phyloP scores from a whole-genome alignment of 495 filamentous ascomycete genomes.

The Collariella sp. region DNA sequence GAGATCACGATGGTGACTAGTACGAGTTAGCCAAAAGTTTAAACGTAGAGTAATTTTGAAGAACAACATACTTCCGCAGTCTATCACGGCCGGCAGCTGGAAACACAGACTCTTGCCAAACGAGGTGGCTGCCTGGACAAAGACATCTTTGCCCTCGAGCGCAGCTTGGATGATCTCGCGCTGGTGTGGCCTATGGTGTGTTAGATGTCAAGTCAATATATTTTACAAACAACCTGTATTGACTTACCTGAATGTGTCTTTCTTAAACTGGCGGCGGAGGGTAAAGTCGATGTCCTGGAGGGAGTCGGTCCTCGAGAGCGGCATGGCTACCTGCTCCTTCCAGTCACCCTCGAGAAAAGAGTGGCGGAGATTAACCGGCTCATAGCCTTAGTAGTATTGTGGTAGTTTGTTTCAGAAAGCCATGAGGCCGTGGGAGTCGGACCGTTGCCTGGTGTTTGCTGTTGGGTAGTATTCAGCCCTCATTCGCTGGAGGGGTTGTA shows the following conservation, averaged over 20 bases:
- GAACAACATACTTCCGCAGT: conserved; percentile 60
- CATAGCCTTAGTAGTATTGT: too few species aligned
- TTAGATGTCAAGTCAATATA: neutral
- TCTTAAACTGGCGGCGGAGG: conserved; percentile 72
- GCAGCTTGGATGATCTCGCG: conserved; percentile 77
- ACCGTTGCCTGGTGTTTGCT: too few species aligned
- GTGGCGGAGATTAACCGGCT: too few species aligned
- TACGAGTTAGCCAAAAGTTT: neutral
- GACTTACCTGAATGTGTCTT: conserved; percentile 58
- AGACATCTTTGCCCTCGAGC: conserved; percentile 80
- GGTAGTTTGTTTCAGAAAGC: too few species aligned
- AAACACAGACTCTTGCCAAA: conserved; percentile 95
- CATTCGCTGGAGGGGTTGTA: too few species aligned
- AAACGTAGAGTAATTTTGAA: neutral
- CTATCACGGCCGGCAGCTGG: conserved; percentile 82
- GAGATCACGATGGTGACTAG: conserved; percentile 85
- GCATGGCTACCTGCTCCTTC: conserved; percentile 23
- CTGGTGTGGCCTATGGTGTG: conserved; percentile 58
- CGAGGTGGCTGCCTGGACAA: conserved; percentile 91
- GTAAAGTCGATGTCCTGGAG: conserved; percentile 74
- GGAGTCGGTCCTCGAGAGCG: conserved; percentile 37
- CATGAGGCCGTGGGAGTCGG: too few species aligned
- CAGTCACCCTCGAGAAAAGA: neutral
- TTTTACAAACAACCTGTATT: neutral
- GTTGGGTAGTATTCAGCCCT: too few species aligned